Percentiles rank a stretch among this genome's conserved stretches.
Conservation (phyloP, 2,329 filamentous ascomycete species). For the Botrytis sinoallii region DNA sequence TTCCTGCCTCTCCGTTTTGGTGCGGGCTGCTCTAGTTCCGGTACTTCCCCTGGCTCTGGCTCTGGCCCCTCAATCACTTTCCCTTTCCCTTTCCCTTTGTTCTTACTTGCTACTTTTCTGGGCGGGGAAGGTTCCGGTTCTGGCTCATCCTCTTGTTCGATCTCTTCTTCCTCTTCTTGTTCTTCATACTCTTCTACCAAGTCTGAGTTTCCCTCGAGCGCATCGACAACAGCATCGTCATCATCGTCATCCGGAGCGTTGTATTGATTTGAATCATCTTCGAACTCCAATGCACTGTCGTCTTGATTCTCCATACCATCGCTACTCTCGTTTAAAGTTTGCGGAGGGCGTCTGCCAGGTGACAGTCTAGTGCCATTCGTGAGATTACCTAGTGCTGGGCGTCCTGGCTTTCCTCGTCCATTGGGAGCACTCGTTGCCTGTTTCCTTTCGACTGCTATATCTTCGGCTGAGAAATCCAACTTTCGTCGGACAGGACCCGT, state of each 20-base stretch:
- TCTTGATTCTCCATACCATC: slow-evolving; percentile 44
- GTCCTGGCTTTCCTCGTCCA: slow-evolving; percentile 17
- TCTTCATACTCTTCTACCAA: slow-evolving; percentile 19
- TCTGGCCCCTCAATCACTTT: slow-evolving; percentile 16
- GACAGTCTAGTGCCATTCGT: slow-evolving; percentile 27
- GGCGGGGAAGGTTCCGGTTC: slow-evolving; percentile 21
- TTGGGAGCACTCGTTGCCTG: not conserved
- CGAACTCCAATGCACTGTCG: slow-evolving; percentile 50
- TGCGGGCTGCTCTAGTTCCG: not conserved
- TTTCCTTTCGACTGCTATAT: slow-evolving; percentile 23
- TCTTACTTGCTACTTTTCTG: slow-evolving; percentile 8
- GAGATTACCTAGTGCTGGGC: slow-evolving; percentile 23
- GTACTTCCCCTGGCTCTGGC: slow-evolving; percentile 6
- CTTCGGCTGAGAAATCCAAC: slow-evolving; percentile 36
- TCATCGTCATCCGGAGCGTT: slow-evolving; percentile 28
- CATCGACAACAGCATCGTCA: slow-evolving; percentile 37
- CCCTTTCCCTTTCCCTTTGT: slow-evolving; percentile 22
- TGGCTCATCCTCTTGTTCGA: slow-evolving; percentile 23
- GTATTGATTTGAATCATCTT: slow-evolving; percentile 30
- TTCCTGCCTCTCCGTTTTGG: slow-evolving; percentile 15
- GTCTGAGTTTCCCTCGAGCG: slow-evolving; percentile 26
- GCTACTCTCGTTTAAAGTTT: slow-evolving; percentile 31
- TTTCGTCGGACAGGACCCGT: slow-evolving; percentile 33
- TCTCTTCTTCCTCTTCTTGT: slow-evolving; percentile 18
- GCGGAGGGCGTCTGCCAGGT: slow-evolving; percentile 17